Conservation (phyloP, 2,329 filamentous ascomycete species). For the Fusarium sp. region DNA sequence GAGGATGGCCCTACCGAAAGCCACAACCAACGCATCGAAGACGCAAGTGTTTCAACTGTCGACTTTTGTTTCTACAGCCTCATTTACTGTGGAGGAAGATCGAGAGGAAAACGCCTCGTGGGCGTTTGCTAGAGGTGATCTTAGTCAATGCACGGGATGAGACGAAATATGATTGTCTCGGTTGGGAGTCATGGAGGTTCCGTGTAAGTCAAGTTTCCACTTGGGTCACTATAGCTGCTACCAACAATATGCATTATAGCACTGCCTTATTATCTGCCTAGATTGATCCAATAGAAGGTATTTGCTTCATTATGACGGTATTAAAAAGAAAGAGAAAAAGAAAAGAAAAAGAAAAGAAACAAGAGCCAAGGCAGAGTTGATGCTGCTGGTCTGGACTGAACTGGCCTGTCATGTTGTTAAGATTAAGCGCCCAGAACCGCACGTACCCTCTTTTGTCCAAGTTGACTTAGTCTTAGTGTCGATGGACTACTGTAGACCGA, state of each 20-base stretch:
- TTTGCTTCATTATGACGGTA: not conserved
- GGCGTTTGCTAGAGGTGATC: not conserved
- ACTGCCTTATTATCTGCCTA: not conserved
- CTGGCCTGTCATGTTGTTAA: conserved; percentile 3
- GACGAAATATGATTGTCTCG: conserved; percentile 6
- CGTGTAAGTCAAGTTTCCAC: conserved; percentile 16
- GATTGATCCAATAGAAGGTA: not conserved
- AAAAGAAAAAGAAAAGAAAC: not conserved
- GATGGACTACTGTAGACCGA: conserved; percentile 7
- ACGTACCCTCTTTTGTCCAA: conserved; percentile 13
- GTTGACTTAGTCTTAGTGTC: conserved; percentile 3
- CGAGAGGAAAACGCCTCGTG: conserved; percentile 23
- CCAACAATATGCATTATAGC: not conserved
- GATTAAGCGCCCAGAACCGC: conserved; percentile 22
- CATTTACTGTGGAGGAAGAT: conserved; percentile 2
- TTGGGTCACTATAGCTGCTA: not conserved
- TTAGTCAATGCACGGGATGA: not conserved
- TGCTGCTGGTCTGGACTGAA: not conserved
- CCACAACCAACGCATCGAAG: conserved; percentile 27
- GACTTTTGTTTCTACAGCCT: conserved; percentile 17
- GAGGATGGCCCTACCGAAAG: conserved; percentile 29
- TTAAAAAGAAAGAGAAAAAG: not conserved
- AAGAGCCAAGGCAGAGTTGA: conserved; percentile 14
- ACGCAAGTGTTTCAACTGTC: conserved; percentile 17
- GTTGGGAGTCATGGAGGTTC: not conserved